Percentiles rank a stretch among this genome's conserved stretches.
Conservation (phyloP, 139 green algal genomes). For the Tetraselmis striata region DNA sequence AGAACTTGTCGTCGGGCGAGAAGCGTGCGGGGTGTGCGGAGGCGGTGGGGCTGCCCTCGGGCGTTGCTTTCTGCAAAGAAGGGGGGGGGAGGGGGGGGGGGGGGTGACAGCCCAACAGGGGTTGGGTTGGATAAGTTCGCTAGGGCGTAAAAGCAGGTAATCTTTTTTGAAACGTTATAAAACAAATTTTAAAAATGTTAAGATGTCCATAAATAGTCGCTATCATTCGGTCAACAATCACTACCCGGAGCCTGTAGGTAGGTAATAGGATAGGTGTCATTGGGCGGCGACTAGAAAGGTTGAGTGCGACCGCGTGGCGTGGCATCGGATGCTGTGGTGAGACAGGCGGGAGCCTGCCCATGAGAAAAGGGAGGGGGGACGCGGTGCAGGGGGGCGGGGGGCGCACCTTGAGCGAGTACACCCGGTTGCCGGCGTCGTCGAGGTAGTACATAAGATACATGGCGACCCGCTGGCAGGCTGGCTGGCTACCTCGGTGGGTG, state of each 20-base stretch:
- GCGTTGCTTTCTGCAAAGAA: conserved; percentile 64
- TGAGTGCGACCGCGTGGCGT: too few relatives aligned
- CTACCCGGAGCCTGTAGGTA: background rate
- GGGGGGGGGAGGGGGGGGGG: background rate
- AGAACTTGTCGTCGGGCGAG: conserved; percentile 98
- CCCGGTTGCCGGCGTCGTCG: conserved; percentile 74
- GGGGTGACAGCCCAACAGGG: background rate
- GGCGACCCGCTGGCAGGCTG: too few relatives aligned
- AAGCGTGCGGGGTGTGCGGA: conserved; percentile 90
- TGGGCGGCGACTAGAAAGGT: too few relatives aligned
- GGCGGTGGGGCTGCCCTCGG: conserved; percentile 73
- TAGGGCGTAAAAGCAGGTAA: background rate
- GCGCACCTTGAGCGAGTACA: conserved; percentile 90
- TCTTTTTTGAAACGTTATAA: background rate
- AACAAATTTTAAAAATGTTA: too few relatives aligned
- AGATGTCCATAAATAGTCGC: too few relatives aligned
- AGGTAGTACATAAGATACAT: conserved; percentile 99
- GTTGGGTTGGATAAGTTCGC: background rate
- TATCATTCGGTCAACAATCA: background rate
- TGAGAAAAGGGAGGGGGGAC: background rate
- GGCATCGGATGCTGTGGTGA: background rate
- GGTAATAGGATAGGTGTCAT: background rate
- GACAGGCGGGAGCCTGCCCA: background rate
- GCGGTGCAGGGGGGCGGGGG: background rate
- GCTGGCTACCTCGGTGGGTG: too few relatives aligned